These are phyloP conservation scores for Jatropha curcas DNA, from an alignment of 345 rosid species.

Conservation along the genomic window DNA sequence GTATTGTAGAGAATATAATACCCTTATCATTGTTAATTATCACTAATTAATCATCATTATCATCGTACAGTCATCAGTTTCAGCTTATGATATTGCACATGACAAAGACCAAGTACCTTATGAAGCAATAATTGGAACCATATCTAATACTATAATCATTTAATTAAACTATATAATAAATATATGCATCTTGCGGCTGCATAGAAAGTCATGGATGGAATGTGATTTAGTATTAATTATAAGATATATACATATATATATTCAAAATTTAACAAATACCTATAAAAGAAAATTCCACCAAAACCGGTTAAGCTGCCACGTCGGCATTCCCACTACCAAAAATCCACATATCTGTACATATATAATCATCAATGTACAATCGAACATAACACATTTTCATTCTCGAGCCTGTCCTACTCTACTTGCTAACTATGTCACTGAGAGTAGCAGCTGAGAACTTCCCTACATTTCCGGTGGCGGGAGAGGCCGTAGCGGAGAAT, in stretches of 20 bases:
- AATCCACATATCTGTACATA: neutral
- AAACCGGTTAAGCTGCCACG: conserved; percentile 16
- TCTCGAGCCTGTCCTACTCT: neutral
- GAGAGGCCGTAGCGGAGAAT: neutral
- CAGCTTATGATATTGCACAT: conserved; percentile 12
- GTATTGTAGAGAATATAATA: neutral
- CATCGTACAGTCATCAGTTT: conserved; percentile 3
- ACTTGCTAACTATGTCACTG: conserved; percentile 27
- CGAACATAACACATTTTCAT: neutral
- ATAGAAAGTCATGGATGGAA: conserved; percentile 16
- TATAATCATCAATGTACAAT: neutral
- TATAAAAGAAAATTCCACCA: conserved; percentile 4
- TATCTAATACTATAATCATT: conserved; percentile 14
- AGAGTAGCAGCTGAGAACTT: conserved; percentile 38
- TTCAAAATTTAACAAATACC: neutral
- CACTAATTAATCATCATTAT: neutral
- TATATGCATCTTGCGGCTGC: conserved; percentile 1
- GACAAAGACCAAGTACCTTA: conserved; percentile 16
- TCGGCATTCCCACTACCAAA: conserved; percentile 10
- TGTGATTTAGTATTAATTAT: conserved; percentile 14
- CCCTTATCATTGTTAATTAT: neutral
- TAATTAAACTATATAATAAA: neutral
- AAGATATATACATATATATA: neutral
- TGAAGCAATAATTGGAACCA: conserved; percentile 31
- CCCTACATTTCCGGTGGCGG: neutral